phyloP scores from a whole-genome alignment of 352 stramenopile genomes.

The Globisporangium nunn region DNA sequence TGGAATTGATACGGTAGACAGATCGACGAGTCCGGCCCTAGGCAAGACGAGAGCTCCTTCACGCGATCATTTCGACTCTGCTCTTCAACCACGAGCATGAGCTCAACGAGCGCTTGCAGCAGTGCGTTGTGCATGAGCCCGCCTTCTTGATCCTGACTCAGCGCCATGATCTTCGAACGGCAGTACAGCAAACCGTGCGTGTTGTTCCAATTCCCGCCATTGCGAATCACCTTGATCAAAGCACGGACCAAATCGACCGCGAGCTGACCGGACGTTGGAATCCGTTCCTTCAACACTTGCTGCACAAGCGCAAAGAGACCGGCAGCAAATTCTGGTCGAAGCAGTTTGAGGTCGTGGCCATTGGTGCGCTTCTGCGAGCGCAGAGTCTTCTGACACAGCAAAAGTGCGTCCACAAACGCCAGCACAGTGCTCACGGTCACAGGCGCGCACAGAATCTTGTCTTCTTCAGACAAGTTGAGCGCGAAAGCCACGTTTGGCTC shows the following conservation, averaged over 20 bases:
- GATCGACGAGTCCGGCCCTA: conserved; percentile 48
- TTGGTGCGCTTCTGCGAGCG: conserved; percentile 2
- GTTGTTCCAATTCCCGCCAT: conserved; percentile 59
- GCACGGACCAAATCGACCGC: conserved; percentile 59
- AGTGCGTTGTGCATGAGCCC: conserved; percentile 69
- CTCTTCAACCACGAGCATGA: conserved; percentile 79
- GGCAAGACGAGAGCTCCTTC: conserved; percentile 39
- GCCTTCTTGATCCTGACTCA: conserved; percentile 77
- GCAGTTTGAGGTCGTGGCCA: conserved; percentile 8
- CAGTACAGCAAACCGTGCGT: conserved; percentile 72
- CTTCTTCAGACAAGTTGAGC: conserved; percentile 63
- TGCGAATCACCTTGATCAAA: conserved; percentile 59
- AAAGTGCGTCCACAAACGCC: conserved; percentile 38
- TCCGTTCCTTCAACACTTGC: conserved; percentile 61
- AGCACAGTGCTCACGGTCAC: conserved; percentile 56
- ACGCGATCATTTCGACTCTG: conserved; percentile 48
- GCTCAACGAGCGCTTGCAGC: conserved; percentile 73
- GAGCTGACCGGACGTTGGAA: conserved; percentile 34
- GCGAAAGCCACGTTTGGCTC: conserved; percentile 36
- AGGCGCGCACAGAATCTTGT: conserved; percentile 62
- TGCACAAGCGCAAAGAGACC: conserved; percentile 71
- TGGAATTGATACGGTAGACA: conserved; percentile 73
- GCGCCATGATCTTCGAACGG: conserved; percentile 78
- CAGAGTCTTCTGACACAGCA: conserved; percentile 8
- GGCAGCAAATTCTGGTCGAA: conserved; percentile 50